A percentile compares a stretch with the other conserved stretches of the same genome.
Evolutionary conservation across 192 early-diverging fungal genomes (phyloP).

Genomic region (Entomortierella beljakovae): DNA sequence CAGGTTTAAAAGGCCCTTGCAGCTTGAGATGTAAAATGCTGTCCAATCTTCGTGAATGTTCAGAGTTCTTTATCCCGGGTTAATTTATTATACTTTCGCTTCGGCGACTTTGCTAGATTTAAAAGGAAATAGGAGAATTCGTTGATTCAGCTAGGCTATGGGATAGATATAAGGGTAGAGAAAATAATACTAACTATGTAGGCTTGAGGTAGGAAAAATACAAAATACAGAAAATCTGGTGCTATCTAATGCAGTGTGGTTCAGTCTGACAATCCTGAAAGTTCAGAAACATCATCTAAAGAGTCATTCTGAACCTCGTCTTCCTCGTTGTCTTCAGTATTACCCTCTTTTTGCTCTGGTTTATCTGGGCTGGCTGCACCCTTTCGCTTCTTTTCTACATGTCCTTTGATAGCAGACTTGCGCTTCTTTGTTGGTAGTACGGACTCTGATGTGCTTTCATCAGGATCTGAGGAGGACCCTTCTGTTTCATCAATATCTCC

Average conservation of each 20-base stretch:
- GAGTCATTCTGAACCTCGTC: constrained; percentile 36
- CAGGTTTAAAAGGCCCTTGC: no score
- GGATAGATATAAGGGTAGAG: no score
- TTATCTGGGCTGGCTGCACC: background rate
- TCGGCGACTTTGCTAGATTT: no score
- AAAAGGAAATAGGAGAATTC: no score
- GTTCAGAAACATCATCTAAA: constrained; percentile 46
- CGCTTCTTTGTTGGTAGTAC: constrained; percentile 12
- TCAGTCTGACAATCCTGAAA: constrained; percentile 49
- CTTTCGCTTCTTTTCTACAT: constrained; percentile 43
- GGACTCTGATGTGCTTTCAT: constrained; percentile 15
- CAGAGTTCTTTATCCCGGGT: no score
- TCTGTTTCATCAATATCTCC: constrained; percentile 15
- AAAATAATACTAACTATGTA: no score
- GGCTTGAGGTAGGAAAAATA: constrained; percentile 1
- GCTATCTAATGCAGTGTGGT: background rate
- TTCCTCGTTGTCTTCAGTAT: constrained; percentile 26
- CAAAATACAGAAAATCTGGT: no score
- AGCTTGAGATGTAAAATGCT: no score
- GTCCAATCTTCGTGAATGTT: no score
- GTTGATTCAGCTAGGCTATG: no score
- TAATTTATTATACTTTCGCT: no score
- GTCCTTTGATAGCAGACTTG: constrained; percentile 14
- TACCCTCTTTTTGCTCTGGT: background rate
- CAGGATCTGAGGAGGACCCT: constrained; percentile 21